Evolutionary conservation across 1,284 basidiomycete genomes (phyloP), one percentile per base, ranked within the genome.

Genomic region (Cryptococcus maquisensis): DNA sequence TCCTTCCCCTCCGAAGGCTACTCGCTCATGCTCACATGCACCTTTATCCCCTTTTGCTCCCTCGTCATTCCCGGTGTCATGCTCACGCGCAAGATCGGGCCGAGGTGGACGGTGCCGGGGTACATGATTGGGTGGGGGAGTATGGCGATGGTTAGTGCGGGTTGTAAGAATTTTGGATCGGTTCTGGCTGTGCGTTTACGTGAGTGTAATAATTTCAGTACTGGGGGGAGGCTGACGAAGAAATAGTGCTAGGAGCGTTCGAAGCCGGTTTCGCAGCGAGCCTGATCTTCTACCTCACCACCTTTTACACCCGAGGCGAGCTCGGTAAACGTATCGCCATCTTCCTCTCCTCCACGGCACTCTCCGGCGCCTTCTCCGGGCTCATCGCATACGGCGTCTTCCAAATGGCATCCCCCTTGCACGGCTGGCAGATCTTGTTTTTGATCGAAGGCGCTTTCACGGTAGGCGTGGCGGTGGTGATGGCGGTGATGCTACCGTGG

Each of bases 401-500:
- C 59, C 64, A 66, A 26, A 60, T 62, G 51, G 39, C 62, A 20
- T 59, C 59, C 1, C 54, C 52, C 18, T 13, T 65, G n/a, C 45
- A 54, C 15, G 64, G 64, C 26, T 66, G 64, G 64, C 61, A 64
- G 42, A 63, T 64, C 48, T 54, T 66, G n/a, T 62, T 66, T 50
- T 44, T 64, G n/a, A 57, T 64, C 49, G 64, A 66, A 50, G 63
- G 61, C n/a, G 56, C 55, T 8, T 55, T 61, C 55, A 65, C 63
- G 4, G 41, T 59, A 20, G 59, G 48, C 18, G 57, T 66, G 23
- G 62, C 64, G 28, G 49, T 58, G 35, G 21, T 62, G 21, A 51
- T 50, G 38, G 53, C 37, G 20, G 24, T 63, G 47, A 41, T 55
- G 23, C 54, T 66, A 4, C 64, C 64, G 3, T 49, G 52, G 49